Evolutionary conservation across 2,329 filamentous ascomycete species (phyloP).

Genomic region (Calonectria multiphialidica): DNA sequence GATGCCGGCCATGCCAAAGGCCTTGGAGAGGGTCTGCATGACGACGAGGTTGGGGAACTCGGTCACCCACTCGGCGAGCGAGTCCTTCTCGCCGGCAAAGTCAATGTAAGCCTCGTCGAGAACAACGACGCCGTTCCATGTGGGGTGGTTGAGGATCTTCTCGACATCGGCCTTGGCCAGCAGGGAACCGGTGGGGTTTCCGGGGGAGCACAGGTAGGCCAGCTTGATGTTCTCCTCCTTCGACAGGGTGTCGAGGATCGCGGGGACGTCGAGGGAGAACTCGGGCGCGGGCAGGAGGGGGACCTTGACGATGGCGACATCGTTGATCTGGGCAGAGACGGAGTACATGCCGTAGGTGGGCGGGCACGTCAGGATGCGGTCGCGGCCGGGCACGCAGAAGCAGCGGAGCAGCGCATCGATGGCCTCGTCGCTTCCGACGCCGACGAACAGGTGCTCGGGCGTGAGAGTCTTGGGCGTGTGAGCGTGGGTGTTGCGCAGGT

Average conservation of each 20-base stretch:
- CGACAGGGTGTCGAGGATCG: conserved; percentile 75
- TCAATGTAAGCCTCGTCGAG: conserved; percentile 97
- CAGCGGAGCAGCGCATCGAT: conserved; percentile 94
- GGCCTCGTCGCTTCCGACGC: conserved; percentile 95
- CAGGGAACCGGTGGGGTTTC: conserved; percentile 89
- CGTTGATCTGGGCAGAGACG: conserved; percentile 95
- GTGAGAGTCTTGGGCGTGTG: conserved; percentile 81
- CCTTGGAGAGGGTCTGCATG: conserved; percentile 98
- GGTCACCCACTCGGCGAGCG: conserved; percentile 89
- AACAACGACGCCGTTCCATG: conserved; percentile 95
- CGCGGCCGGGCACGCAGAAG: conserved; percentile 88
- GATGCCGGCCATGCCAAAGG: conserved; percentile 95
- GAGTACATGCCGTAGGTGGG: conserved; percentile 99
- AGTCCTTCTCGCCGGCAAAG: conserved; percentile 82
- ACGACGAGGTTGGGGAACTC: conserved; percentile 97
- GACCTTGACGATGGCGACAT: conserved; percentile 87
- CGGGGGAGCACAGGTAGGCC: conserved; percentile 92
- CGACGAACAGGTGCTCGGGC: conserved; percentile 90
- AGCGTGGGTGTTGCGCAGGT: conserved; percentile 85
- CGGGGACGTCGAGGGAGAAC: conserved; percentile 80
- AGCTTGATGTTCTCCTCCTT: conserved; percentile 78
- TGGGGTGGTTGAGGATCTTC: conserved; percentile 82
- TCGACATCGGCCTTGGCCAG: conserved; percentile 82
- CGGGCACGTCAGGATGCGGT: conserved; percentile 94
- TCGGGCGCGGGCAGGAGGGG: conserved; percentile 78